Conservation (phyloP, 495 filamentous ascomycete genomes). For the Bacidia rubella region DNA sequence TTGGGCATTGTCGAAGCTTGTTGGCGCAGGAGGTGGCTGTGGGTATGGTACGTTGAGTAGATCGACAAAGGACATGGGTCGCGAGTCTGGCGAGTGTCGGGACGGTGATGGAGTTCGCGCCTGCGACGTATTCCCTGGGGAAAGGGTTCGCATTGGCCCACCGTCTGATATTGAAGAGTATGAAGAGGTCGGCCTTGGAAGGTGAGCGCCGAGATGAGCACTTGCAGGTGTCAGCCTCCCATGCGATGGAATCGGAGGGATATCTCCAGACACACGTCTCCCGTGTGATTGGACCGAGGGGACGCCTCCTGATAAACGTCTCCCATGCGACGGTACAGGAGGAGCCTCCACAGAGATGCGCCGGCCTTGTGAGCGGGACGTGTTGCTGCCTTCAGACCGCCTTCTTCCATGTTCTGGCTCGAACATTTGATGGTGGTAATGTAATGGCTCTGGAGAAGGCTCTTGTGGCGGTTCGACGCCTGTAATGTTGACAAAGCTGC, state of each 20-base stretch:
- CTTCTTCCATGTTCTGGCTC: constrained; percentile 13
- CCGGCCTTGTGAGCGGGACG: background rate
- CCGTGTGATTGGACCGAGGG: background rate
- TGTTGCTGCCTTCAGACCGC: constrained; percentile 2
- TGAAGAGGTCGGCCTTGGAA: constrained; percentile 53
- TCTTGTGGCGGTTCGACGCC: background rate
- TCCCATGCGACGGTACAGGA: constrained; percentile 1
- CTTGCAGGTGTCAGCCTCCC: constrained; percentile 3
- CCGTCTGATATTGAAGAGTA: constrained; percentile 61
- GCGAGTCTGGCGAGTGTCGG: constrained; percentile 55
- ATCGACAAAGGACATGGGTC: constrained; percentile 74
- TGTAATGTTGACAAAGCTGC: constrained; percentile 3
- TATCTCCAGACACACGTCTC: background rate
- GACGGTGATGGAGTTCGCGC: constrained; percentile 43
- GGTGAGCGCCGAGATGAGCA: constrained; percentile 7
- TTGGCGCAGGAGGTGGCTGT: constrained; percentile 61
- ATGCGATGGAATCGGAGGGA: constrained; percentile 2
- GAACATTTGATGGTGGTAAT: constrained; percentile 38
- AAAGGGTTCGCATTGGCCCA: constrained; percentile 45
- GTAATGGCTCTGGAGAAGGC: constrained; percentile 26
- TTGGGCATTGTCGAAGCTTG: constrained; percentile 64
- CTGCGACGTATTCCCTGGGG: constrained; percentile 36
- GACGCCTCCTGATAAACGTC: constrained; percentile 2
- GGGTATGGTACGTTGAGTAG: constrained; percentile 80
- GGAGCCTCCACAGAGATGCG: background rate